These are phyloP conservation scores for Penicillium frequentans DNA, from an alignment of 2,329 filamentous ascomycete genomes.

Conservation along the genomic window DNA sequence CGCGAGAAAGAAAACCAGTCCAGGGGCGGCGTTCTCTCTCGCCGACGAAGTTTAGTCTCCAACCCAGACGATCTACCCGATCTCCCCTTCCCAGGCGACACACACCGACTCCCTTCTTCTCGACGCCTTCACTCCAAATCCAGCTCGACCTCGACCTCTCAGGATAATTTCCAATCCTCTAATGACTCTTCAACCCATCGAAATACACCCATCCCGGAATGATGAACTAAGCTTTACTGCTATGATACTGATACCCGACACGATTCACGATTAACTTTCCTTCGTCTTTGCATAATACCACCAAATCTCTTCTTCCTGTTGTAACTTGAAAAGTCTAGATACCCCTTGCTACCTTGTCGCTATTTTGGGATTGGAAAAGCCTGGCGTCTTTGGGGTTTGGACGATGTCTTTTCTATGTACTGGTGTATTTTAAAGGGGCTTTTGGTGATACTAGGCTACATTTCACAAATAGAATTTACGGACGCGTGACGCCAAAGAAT, in stretches of 20 bases:
- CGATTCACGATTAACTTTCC: background rate
- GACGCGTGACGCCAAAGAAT: too few species aligned
- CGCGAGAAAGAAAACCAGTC: slow-evolving; percentile 33
- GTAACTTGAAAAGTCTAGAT: background rate
- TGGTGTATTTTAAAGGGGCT: background rate
- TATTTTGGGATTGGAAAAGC: background rate
- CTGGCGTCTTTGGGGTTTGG: background rate
- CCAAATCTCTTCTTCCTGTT: background rate
- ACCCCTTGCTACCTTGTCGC: background rate
- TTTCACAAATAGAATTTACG: too few species aligned
- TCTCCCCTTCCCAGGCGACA: slow-evolving; percentile 17
- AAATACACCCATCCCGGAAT: background rate
- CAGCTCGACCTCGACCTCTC: background rate
- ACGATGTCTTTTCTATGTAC: background rate
- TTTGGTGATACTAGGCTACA: too few species aligned
- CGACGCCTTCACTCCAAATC: background rate
- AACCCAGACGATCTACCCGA: slow-evolving; percentile 23
- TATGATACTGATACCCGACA: background rate
- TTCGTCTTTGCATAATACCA: background rate
- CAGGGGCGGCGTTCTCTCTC: slow-evolving; percentile 29
- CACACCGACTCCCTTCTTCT: background rate
- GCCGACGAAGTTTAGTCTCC: slow-evolving; percentile 28
- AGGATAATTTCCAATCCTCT: background rate
- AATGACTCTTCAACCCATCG: background rate
- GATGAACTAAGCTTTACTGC: background rate